Percentiles rank a stretch among this genome's conserved stretches.
These are phyloP conservation scores for Auxenochlorella pyrenoidosa DNA, from an alignment of 139 green algal species.

Conservation along the genomic window DNA sequence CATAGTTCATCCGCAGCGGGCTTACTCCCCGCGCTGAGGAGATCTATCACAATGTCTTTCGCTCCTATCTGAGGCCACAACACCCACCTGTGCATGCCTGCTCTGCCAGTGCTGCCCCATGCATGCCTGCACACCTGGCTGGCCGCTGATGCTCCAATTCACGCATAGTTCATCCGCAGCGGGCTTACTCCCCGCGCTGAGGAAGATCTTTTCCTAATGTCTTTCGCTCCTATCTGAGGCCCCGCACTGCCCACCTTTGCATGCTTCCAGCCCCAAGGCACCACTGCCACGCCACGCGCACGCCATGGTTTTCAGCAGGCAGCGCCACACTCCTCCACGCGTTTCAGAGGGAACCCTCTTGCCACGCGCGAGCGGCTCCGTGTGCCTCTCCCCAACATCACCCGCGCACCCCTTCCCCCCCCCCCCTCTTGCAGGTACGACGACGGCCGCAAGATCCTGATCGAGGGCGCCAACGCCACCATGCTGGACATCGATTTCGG, in stretches of 20 bases:
- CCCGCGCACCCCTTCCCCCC: not conserved
- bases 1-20: conserved; percentile 37
- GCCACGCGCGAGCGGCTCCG: no score
- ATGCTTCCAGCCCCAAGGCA: no score
- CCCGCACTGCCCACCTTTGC: not conserved
- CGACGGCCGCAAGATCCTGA: conserved; percentile 88
- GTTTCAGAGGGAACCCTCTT: no score
- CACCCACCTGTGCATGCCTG: not conserved
- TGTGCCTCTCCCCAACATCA: no score
- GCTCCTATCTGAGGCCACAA: conserved; percentile 20
- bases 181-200: conserved; percentile 34
- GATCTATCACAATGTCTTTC: conserved; percentile 11
- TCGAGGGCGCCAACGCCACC: conserved; percentile 99
- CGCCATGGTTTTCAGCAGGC: not conserved
- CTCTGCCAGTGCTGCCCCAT: not conserved
- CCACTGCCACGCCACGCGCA: not conserved
- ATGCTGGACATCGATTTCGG: conserved; percentile 99
- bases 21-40: conserved; percentile 29
- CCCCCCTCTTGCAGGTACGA: conserved; percentile 37
- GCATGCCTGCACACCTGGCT: not conserved
- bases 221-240: conserved; percentile 38
- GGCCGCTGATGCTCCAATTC: conserved; percentile 20
- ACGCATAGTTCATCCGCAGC: conserved; percentile 37
- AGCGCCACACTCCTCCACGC: not conserved
- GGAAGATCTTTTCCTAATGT: conserved; percentile 6